Base-by-base conservation (phyloP, 2,329 filamentous ascomycete genomes). In the Fusarium albidum region DNA sequence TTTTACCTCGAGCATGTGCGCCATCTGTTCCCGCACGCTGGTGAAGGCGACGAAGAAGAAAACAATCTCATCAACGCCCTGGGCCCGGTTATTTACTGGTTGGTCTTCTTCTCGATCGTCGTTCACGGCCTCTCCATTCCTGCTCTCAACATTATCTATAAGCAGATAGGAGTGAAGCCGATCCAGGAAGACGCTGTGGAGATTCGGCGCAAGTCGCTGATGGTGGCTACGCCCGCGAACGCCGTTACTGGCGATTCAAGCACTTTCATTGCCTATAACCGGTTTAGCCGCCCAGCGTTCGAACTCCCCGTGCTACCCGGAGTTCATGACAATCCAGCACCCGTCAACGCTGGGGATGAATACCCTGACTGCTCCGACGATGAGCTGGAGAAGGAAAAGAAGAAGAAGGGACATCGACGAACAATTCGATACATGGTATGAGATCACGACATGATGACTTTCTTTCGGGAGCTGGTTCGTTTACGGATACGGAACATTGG, bases 1-100 rank as follows among this genome's bases (percentile, higher is more conserved):
- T 92, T 92, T 70, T 92, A 93, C 70, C 79, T 92, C 12, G 75
- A 79, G 59, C 77, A 80, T 51, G 73, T 75, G 3, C 69, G 70
- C 8, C 70, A 78, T 10, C 63, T 80, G 5, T 77, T 79, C 50
- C 76, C 75, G 0, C 51, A 70, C 6, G 51, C 68, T 0, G 70
- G 66, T 21, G 49, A 71, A 3, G 72, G 69, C 3, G 74, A 75
- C 43, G 62, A 66, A 14, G 70, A 70, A 25, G 71, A 74, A 41
- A 65, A 63, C 0, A 62, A 71, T 9, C 55, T 79, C 1, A 58
- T 77, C 3, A 68, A 71, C 1, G 73, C 72, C 4, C 67, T 77
- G 3, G 64, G 61, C 0, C 72, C 75, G 27, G 73, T 76, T 3
- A 75, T 79, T 6, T 78, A 77, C 57, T 79, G 71, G 48, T 69